Conservation (phyloP, 2,329 filamentous ascomycete species). For the Monilinia vaccinii-corymbosi region DNA sequence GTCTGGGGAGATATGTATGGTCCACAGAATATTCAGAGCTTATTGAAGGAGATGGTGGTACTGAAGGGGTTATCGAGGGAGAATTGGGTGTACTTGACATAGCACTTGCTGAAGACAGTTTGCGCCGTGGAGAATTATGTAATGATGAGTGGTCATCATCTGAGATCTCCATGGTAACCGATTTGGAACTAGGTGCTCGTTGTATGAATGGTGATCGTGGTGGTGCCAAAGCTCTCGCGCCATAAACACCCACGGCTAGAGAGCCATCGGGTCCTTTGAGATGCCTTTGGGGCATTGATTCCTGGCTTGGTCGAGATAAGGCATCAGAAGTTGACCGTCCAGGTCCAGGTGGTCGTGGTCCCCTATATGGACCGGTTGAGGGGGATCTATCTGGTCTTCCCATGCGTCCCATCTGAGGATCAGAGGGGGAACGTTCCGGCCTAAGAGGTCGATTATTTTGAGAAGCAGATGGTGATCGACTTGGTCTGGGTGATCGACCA, state of each 20-base stretch:
- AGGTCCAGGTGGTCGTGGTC: conserved; percentile 11
- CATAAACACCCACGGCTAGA: conserved; percentile 25
- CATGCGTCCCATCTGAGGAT: neutral
- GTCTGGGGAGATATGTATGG: conserved; percentile 51
- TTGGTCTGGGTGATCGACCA: neutral
- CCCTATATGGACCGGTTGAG: conserved; percentile 30
- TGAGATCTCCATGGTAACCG: conserved; percentile 54
- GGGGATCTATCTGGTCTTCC: conserved; percentile 1
- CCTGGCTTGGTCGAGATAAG: conserved; percentile 21
- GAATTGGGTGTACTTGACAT: conserved; percentile 55
- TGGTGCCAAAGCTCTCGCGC: conserved; percentile 36
- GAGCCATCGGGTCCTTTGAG: conserved; percentile 20
- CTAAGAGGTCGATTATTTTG: neutral
- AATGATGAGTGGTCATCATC: conserved; percentile 58
- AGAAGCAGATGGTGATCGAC: neutral
- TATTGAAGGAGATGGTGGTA: conserved; percentile 70
- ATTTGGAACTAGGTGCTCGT: conserved; percentile 49
- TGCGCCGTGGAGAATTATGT: conserved; percentile 56
- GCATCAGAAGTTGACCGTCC: conserved; percentile 17
- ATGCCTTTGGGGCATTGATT: conserved; percentile 24
- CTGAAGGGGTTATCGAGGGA: conserved; percentile 47
- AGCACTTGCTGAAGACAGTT: conserved; percentile 64
- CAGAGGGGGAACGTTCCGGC: conserved; percentile 7
- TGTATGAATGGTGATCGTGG: conserved; percentile 36
- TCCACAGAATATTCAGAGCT: conserved; percentile 69